These are phyloP conservation scores for Dentipellis fragilis DNA, from an alignment of 768 basidiomycete species.

Conservation along the genomic window DNA sequence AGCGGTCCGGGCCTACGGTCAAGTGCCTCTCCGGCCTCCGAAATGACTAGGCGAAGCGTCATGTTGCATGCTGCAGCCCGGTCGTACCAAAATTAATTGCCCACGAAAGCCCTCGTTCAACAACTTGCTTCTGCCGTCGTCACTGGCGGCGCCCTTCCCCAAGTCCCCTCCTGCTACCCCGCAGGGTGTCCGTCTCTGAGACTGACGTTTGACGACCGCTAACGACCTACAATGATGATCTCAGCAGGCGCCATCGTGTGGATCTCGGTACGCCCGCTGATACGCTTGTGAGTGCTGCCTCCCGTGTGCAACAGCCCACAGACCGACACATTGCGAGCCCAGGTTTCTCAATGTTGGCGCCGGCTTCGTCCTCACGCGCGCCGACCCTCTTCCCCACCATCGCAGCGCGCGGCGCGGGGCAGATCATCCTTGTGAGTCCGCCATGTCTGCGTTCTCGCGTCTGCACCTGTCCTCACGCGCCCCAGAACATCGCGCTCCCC, in stretches of 20 bases:
- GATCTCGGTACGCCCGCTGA: slow-evolving; percentile 1
- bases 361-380: slow-evolving; percentile 51
- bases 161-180: too few species aligned
- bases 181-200: too few species aligned
- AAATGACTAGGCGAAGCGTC: too few species aligned
- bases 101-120: too few species aligned
- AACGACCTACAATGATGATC: slow-evolving; percentile 1
- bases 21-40: too few species aligned
- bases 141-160: too few species aligned
- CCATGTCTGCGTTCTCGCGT: background rate
- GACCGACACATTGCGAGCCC: background rate
- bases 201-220: too few species aligned
- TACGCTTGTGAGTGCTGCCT: slow-evolving; percentile 1
- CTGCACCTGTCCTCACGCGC: background rate
- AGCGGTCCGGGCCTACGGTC: too few species aligned
- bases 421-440: slow-evolving; percentile 41
- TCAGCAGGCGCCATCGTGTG: slow-evolving; percentile 1
- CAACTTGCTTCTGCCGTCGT: too few species aligned
- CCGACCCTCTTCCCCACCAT: slow-evolving; percentile 47
- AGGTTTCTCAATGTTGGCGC: slow-evolving; percentile 37
- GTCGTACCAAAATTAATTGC: too few species aligned
- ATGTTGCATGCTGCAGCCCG: too few species aligned
- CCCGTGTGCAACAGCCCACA: background rate
- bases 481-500: slow-evolving; percentile 46
- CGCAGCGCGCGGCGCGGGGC: slow-evolving; percentile 50